These are phyloP conservation scores for Hypomyces rosellus DNA, from an alignment of 2,329 filamentous ascomycete genomes.

Conservation along the genomic window DNA sequence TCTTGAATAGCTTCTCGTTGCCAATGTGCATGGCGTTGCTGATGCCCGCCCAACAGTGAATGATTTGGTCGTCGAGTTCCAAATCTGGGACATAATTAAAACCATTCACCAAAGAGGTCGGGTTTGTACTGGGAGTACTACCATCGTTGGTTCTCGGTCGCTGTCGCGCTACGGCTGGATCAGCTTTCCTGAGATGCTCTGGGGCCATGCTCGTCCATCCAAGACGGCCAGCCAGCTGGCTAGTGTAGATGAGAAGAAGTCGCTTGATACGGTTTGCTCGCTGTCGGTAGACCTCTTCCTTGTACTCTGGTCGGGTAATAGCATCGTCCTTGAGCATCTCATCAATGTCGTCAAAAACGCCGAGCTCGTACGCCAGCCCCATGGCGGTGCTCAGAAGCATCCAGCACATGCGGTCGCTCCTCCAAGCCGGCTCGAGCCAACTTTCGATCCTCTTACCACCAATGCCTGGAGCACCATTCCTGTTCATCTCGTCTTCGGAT, in stretches of 20 bases:
- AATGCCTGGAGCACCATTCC: constrained; percentile 46
- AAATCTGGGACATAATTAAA: constrained; percentile 63
- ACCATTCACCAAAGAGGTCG: constrained; percentile 48
- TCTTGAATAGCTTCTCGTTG: constrained; percentile 83
- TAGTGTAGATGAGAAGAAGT: constrained; percentile 82
- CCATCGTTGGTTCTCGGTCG: constrained; percentile 48
- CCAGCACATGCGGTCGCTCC: constrained; percentile 94
- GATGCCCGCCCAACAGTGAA: constrained; percentile 89
- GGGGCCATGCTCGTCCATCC: constrained; percentile 94
- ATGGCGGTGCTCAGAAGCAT: constrained; percentile 91
- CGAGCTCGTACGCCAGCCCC: constrained; percentile 85
- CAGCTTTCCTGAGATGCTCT: constrained; percentile 52
- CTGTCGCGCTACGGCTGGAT: constrained; percentile 48
- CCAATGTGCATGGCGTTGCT: constrained; percentile 87
- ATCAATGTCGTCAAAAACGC: constrained; percentile 87
- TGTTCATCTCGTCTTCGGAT: constrained; percentile 28
- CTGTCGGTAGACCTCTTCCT: constrained; percentile 70
- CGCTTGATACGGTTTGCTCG: constrained; percentile 77
- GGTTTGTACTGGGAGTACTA: constrained; percentile 54
- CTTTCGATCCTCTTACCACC: constrained; percentile 84
- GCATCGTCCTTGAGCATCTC: constrained; percentile 56
- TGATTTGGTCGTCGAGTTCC: constrained; percentile 62
- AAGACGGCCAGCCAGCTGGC: constrained; percentile 85
- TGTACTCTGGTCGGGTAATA: constrained; percentile 58
- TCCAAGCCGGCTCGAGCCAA: constrained; percentile 94